Conservation (phyloP, 2,329 filamentous ascomycete species). For the Ceratocystis colombiana region DNA sequence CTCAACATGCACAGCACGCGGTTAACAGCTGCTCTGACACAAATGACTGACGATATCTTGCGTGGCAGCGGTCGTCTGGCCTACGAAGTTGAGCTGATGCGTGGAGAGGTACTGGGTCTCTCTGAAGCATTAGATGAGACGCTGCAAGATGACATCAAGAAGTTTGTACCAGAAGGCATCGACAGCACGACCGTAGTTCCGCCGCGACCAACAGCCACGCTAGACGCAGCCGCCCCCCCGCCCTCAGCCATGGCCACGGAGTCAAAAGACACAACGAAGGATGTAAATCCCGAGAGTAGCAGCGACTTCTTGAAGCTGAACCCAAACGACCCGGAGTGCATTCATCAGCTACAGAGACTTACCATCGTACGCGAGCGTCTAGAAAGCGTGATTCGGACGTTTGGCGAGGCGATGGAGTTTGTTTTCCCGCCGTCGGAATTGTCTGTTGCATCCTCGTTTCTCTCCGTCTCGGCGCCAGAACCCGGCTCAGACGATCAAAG, state of each 20-base stretch:
- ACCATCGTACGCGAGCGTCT: constrained; percentile 73
- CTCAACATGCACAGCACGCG: constrained; percentile 81
- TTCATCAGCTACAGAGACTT: constrained; percentile 70
- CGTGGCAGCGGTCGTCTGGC: constrained; percentile 77
- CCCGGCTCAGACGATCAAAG: constrained; percentile 52
- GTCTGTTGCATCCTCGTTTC: constrained; percentile 72
- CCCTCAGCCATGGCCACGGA: constrained; percentile 21
- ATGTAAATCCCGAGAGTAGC: constrained; percentile 11
- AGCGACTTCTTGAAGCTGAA: constrained; percentile 18
- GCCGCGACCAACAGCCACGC: constrained; percentile 4
- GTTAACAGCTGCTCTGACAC: constrained; percentile 69
- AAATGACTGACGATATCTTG: constrained; percentile 89
- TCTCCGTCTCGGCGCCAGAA: constrained; percentile 81
- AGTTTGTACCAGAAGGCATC: constrained; percentile 54
- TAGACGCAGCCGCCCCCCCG: constrained; percentile 3
- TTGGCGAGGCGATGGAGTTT: constrained; percentile 94
- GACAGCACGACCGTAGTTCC: constrained; percentile 29
- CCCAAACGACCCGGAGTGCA: constrained; percentile 50
- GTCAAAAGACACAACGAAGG: constrained; percentile 23
- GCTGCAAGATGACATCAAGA: constrained; percentile 59
- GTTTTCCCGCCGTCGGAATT: constrained; percentile 80
- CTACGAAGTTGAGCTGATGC: constrained; percentile 86
- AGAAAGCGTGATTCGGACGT: constrained; percentile 79
- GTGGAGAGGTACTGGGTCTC: constrained; percentile 77
- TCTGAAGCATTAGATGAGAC: constrained; percentile 66